These are phyloP conservation scores for Penicillium argentinense DNA, from an alignment of 495 filamentous ascomycete species.

Conservation along the genomic window DNA sequence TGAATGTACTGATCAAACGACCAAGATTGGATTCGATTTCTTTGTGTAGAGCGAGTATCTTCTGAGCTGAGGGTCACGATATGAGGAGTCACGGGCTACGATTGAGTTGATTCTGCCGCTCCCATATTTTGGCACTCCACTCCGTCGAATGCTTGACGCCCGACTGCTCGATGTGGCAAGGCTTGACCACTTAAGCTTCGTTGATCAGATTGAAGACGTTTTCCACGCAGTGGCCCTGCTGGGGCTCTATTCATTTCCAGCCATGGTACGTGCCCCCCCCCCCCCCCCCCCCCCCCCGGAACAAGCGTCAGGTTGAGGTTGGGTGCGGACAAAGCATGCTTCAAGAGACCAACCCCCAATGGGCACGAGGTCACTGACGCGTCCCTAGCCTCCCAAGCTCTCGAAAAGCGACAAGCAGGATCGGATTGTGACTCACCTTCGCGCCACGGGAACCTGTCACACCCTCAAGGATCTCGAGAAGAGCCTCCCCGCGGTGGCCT, in stretches of 20 bases:
- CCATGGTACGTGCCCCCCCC: conserved; percentile 26
- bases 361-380: too few species aligned
- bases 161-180: conserved; percentile 5
- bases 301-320: too few species aligned
- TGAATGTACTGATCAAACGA: too few species aligned
- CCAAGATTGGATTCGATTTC: too few species aligned
- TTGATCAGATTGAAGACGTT: conserved; percentile 1
- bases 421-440: conserved; percentile 64
- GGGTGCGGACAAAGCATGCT: too few species aligned
- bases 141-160: conserved; percentile 12
- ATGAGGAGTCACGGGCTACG: too few species aligned
- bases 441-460: conserved; percentile 62
- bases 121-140: too few species aligned
- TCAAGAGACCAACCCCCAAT: too few species aligned
- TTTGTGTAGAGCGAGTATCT: too few species aligned
- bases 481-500: conserved; percentile 61
- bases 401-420: conserved; percentile 60
- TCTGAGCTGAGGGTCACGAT: too few species aligned
- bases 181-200: conserved; percentile 9
- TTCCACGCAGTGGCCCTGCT: not conserved
- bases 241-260: not conserved
- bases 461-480: conserved; percentile 77
- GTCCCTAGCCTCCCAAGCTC: conserved; percentile 60
- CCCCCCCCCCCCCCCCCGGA: too few species aligned
- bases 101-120: too few species aligned